Conservation (phyloP, 2,329 filamentous ascomycete species). For the Colletotrichum karsti region DNA sequence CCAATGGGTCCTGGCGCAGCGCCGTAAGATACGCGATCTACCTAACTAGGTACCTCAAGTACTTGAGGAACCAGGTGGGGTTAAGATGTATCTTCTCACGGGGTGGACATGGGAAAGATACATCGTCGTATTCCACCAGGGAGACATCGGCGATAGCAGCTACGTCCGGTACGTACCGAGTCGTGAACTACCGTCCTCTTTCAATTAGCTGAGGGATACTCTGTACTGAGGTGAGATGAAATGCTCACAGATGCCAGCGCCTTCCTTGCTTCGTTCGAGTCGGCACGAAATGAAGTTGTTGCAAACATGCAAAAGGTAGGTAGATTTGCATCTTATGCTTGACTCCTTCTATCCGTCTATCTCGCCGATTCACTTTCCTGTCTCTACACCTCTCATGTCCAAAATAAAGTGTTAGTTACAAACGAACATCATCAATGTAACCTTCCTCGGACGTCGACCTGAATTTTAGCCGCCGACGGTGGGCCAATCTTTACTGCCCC, state of each 20-base stretch:
- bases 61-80: no score
- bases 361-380: neutral
- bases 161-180: no score
- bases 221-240: no score
- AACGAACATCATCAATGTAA: neutral
- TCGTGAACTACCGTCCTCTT: no score
- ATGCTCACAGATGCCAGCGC: neutral
- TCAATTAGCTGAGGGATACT: no score
- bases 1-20: neutral
- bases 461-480: neutral
- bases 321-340: constrained; percentile 10
- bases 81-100: neutral
- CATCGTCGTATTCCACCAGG: no score
- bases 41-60: neutral
- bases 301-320: neutral
- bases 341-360: neutral
- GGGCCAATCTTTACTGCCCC: neutral
- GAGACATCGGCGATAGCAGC: no score
- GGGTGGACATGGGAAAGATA: neutral
- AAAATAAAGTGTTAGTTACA: neutral
- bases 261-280: neutral
- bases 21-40: neutral
- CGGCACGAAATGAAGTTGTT: neutral
- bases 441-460: neutral
- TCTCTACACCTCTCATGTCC: neutral